Evolutionary conservation across 306 rosid species (phyloP), one percentile per base, ranked within the genome.

Genomic region (Vigna hirtella): DNA sequence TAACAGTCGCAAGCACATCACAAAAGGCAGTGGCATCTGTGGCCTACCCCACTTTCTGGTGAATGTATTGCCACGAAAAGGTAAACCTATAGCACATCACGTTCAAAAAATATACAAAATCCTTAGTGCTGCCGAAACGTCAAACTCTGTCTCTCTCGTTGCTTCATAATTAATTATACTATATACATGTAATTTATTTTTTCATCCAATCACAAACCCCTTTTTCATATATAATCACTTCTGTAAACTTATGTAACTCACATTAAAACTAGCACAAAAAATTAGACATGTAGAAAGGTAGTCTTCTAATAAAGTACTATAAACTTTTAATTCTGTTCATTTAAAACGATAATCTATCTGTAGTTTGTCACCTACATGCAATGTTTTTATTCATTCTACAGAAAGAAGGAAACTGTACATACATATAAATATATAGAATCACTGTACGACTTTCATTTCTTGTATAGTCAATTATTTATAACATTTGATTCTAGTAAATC

Each of bases 21-120:
- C 66, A 76, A 57, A 73, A 71, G 81, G 80, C 74, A 69, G 66
- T 70, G 84, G 82, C 72, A 82, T 81, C 74, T 57, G 63, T 83
- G 80, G 87, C 70, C 78, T 82, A 71, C 64, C 81, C 76, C 82
- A 82, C 82, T 71, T 78, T 85, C 48, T 77, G 82, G 51, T 50
- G 72, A 77, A 77, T 75, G 63, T 70, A 66, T 78, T 70, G 66
- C 84, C 85, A 62, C 85, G 14, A 76, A 89, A 84, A 84, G 84
- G 83, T 58, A 42, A 77, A 76, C 63, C 82, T 61, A 77, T 42
- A 76, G 80, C 89, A 64, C 52, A 34, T 73, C 77, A 79, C 78
- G 58, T 74, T 87, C 78, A 56, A 52, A 50, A 69, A 22, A 75
- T 57, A 66, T 52, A 47, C 14, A 64, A 76, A 70, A 74, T 82